Percentiles rank a stretch among this genome's conserved stretches.
Evolutionary conservation across 768 basidiomycete species (phyloP).

Genomic region (Leucocoprinus birnbaumii): DNA sequence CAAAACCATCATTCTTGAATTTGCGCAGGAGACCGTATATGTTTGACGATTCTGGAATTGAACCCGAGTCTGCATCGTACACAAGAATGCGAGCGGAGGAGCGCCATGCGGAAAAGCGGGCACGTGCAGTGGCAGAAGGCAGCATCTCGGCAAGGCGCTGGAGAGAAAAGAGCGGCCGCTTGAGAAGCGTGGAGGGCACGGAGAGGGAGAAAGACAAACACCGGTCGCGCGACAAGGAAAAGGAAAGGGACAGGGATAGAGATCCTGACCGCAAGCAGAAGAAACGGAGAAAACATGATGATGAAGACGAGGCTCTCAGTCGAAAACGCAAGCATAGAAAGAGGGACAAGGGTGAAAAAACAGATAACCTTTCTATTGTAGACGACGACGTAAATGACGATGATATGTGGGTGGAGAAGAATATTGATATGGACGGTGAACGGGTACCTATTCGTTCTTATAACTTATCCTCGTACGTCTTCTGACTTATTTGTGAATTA

Average conservation of each 20-base stretch:
- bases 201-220: constrained; percentile 63
- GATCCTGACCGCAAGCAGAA: constrained; percentile 45
- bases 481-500: constrained; percentile 21
- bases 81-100: constrained; percentile 67
- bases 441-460: constrained; percentile 42
- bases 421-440: constrained; percentile 76
- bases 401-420: constrained; percentile 87
- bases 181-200: constrained; percentile 92
- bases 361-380: constrained; percentile 43
- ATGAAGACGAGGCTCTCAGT: constrained; percentile 27
- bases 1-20: constrained; percentile 52
- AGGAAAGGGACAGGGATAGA: constrained; percentile 30
- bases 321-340: constrained; percentile 37
- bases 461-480: neutral
- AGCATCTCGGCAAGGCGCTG: constrained; percentile 79
- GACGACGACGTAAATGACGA: constrained; percentile 77
- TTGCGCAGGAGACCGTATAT: constrained; percentile 74
- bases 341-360: constrained; percentile 37
- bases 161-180: constrained; percentile 84
- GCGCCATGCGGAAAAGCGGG: constrained; percentile 59
- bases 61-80: constrained; percentile 76
- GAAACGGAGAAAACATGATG: constrained; percentile 52
- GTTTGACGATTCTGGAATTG: constrained; percentile 62
- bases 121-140: constrained; percentile 53
- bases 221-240: constrained; percentile 18